Conservation (phyloP, 345 rosid species). For the Passiflora organensis region DNA sequence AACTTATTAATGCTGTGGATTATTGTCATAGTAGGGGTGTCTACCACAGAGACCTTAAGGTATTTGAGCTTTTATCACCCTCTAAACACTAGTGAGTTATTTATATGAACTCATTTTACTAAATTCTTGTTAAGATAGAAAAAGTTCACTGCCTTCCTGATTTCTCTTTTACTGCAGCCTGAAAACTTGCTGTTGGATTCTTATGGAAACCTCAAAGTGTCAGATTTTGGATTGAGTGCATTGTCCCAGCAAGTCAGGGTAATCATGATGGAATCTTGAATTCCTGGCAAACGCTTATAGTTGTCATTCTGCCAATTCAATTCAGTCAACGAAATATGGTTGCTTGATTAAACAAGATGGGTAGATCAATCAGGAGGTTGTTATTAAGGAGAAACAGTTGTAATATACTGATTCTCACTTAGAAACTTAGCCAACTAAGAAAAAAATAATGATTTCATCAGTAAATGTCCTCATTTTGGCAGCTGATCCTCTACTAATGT, state of each 20-base stretch:
- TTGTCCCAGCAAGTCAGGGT: constrained; percentile 96
- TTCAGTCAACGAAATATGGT: neutral
- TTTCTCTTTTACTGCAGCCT: constrained; percentile 50
- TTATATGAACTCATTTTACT: neutral
- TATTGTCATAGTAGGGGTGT: constrained; percentile 99
- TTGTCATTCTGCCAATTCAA: neutral
- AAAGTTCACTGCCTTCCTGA: constrained; percentile 6
- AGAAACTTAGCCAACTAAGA: no score
- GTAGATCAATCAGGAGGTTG: no score
- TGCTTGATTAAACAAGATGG: no score
- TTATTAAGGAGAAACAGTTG: no score
- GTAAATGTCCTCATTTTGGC: no score
- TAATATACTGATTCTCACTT: no score
- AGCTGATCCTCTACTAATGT: no score
- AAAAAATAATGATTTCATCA: no score
- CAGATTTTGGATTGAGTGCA: constrained; percentile 98
- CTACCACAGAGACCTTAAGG: constrained; percentile 96
- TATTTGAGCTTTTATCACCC: constrained; percentile 17
- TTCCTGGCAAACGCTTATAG: neutral
- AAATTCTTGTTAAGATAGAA: neutral
- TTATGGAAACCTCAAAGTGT: constrained; percentile 81
- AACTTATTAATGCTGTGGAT: constrained; percentile 90
- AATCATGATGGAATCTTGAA: constrained; percentile 17
- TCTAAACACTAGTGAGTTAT: neutral
- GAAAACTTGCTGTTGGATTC: constrained; percentile 87